Conservation (phyloP, 2,329 filamentous ascomycete genomes). For the Ophiognomonia clavigignenti-juglandacearum region DNA sequence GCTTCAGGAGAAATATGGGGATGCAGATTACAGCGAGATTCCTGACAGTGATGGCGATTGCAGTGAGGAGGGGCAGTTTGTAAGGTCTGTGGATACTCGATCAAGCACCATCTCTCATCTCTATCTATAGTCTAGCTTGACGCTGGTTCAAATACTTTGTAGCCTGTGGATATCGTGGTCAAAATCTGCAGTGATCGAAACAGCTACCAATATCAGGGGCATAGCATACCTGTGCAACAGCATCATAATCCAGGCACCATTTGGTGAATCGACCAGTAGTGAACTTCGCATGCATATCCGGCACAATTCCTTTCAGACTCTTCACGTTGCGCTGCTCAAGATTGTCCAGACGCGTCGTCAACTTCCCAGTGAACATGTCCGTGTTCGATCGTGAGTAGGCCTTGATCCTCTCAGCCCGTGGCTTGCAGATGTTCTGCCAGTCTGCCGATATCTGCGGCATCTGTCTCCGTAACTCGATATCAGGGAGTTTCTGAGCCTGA, state of each 20-base stretch:
- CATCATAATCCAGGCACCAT: constrained; percentile 7
- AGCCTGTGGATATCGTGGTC: not conserved
- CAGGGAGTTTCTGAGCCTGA: not conserved
- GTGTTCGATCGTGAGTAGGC: constrained; percentile 17
- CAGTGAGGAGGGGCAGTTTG: not conserved
- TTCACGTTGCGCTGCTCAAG: not conserved
- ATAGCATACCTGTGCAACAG: constrained; percentile 7
- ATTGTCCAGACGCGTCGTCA: not conserved
- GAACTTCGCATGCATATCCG: constrained; percentile 4
- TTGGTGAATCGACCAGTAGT: constrained; percentile 3
- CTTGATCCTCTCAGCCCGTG: constrained; percentile 19
- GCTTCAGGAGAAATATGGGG: not conserved
- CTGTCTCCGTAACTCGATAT: not conserved
- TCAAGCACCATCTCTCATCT: too few species aligned
- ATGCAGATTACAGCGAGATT: not conserved
- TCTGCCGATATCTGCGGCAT: not conserved
- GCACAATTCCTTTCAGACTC: not conserved
- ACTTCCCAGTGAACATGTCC: not conserved
- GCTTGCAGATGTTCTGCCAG: constrained; percentile 19
- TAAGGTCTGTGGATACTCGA: not conserved
- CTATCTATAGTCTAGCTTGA: too few species aligned
- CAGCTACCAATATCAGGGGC: not conserved
- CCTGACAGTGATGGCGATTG: not conserved
- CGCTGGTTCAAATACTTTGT: not conserved
- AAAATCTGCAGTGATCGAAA: not conserved